These are phyloP conservation scores for Capsella bursapastoris DNA, from an alignment of 345 rosid genomes.

Conservation along the genomic window DNA sequence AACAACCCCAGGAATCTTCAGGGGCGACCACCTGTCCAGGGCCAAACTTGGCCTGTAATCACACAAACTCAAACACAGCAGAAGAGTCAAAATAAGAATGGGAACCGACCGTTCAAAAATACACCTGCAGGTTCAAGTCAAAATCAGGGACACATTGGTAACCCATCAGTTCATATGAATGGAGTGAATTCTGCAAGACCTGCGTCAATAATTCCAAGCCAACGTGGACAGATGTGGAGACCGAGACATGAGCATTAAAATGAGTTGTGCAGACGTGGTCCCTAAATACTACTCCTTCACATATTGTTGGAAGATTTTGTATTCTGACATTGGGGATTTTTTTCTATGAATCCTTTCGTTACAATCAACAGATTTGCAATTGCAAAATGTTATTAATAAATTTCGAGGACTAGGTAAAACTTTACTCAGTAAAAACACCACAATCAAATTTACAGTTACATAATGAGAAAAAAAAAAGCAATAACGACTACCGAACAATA, in stretches of 20 bases:
- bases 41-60: slow-evolving; percentile 27
- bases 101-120: slow-evolving; percentile 23
- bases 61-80: slow-evolving; percentile 37
- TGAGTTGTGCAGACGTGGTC: slow-evolving; percentile 28
- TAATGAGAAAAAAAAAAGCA: neutral
- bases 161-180: slow-evolving; percentile 20
- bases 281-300: neutral
- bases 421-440: slow-evolving; percentile 37
- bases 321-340: neutral
- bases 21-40: slow-evolving; percentile 31
- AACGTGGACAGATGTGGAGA: slow-evolving; percentile 55
- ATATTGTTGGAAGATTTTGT: slow-evolving; percentile 31
- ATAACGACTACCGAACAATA: slow-evolving; percentile 34
- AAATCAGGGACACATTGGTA: slow-evolving; percentile 22
- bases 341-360: slow-evolving; percentile 23
- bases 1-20: slow-evolving; percentile 34
- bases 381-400: slow-evolving; percentile 11
- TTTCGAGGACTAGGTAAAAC: neutral
- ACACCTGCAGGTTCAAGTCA: slow-evolving; percentile 41
- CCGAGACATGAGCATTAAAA: slow-evolving; percentile 47
- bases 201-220: slow-evolving; percentile 29
- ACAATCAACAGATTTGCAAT: slow-evolving; percentile 22
- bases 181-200: slow-evolving; percentile 23
- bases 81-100: slow-evolving; percentile 29
- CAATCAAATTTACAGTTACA: slow-evolving; percentile 44